A percentile compares a stretch with the other conserved stretches of the same genome.
These are phyloP conservation scores for Apiotrichum porosum DNA, from an alignment of 1,284 basidiomycete species.

Conservation along the genomic window DNA sequence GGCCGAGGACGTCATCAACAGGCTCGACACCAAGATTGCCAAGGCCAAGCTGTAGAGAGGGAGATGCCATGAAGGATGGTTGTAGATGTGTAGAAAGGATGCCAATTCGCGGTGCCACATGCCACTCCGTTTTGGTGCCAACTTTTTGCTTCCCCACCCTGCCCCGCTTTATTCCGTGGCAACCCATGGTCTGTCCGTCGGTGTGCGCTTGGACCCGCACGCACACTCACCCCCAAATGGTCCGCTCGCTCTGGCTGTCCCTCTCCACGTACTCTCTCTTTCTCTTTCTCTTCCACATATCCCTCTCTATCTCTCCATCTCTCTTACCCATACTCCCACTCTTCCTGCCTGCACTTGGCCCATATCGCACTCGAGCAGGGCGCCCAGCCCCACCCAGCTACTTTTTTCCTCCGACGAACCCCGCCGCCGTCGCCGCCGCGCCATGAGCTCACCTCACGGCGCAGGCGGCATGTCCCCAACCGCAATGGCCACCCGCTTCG, in stretches of 20 bases:
- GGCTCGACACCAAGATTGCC: conserved; percentile 45
- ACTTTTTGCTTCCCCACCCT: too few species aligned
- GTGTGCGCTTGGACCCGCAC: too few species aligned
- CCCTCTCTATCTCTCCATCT: not conserved
- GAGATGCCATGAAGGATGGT: too few species aligned
- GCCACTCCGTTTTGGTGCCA: too few species aligned
- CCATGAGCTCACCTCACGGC: conserved; percentile 16
- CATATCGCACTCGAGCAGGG: not conserved
- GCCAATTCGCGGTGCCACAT: too few species aligned
- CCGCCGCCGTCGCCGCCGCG: conserved; percentile 15
- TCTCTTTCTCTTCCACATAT: not conserved
- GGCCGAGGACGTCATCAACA: conserved; percentile 65
- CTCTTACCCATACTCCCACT: not conserved
- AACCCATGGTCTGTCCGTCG: too few species aligned
- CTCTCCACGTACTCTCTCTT: not conserved
- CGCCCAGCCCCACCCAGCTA: too few species aligned
- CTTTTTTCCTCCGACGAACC: too few species aligned
- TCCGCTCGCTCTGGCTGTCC: not conserved
- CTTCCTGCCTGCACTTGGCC: not conserved
- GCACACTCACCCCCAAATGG: not conserved
- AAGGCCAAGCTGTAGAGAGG: conserved; percentile 29
- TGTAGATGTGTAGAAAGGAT: too few species aligned
- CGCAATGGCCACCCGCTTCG: too few species aligned
- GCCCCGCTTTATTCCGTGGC: too few species aligned
- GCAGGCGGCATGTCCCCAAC: conserved; percentile 7